Base-by-base conservation (phyloP, 805 yeast species). In the Diddensiella caesifluorescens region DNA sequence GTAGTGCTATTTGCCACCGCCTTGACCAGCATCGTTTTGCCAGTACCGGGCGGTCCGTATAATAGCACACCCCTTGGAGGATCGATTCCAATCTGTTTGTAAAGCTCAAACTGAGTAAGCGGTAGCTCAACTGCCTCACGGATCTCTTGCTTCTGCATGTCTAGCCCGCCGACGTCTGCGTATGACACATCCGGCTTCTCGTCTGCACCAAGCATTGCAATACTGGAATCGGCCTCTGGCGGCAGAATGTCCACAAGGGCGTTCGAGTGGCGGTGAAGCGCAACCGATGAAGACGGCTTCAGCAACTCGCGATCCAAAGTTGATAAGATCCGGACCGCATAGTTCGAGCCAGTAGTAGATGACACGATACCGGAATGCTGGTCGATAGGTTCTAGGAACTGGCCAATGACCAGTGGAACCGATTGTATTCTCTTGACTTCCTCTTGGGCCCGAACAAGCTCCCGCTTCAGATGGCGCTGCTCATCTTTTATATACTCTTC, bases 41-140 rank as follows among this genome's bases (percentile, higher is more conserved):
- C 99, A 1, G 98, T 92, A 62, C 99, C 99, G 36, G 99, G 99
- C 7, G 98, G 97, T n/a, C 99, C 99, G 65, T 92, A 92, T 47
- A 92, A 71, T 53, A 92, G 68, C 22, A 92, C 98, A 56, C 99
- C 99, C 53, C 97, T 80, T 49, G 99, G 99, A 15, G 98, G 98
- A 57, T 92, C 97, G 51, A 92, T 89, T 67, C 99, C 99, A 59
- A 92, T 92, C 66, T 92, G 97, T 59, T 86, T 83, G 67, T 92
- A 92, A 51, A 94, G 71, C 56, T 94, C 98, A 28, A 92, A 94
- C 62, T 92, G 97, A 12, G 95, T 83, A 57, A 92, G 74, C 9
- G 98, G 98, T 54, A 92, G 73, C 65, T 92, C 98, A 12, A 92
- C 97, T 2, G 98, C 98, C 68, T 92, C 99, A 59, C 97, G 79